phyloP scores from a whole-genome alignment of 2,329 filamentous ascomycete genomes.

The Aspergillus carbonarius region DNA sequence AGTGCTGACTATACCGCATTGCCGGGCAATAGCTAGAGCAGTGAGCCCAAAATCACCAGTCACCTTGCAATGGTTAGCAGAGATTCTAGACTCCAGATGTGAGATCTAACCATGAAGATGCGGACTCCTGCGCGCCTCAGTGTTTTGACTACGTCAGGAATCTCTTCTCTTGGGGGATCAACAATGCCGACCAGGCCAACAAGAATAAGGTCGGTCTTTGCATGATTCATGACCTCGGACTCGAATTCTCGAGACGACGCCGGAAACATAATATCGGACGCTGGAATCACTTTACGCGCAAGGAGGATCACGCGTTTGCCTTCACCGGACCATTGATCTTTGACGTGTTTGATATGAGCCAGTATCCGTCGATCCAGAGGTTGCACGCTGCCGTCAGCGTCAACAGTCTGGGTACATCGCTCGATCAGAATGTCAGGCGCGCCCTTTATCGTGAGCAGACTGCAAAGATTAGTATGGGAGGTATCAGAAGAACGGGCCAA shows the following conservation, averaged over 20 bases:
- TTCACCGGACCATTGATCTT: conserved; percentile 67
- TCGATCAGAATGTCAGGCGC: conserved; percentile 71
- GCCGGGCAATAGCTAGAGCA: conserved; percentile 68
- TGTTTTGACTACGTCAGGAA: conserved; percentile 59
- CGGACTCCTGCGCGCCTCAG: conserved; percentile 68
- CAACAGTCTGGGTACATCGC: conserved; percentile 60
- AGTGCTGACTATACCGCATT: conserved; percentile 67
- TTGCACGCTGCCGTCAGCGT: conserved; percentile 54
- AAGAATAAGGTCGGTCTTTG: conserved; percentile 51
- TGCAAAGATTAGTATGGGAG: conserved; percentile 20
- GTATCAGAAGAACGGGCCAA: no score
- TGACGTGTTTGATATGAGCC: conserved; percentile 56
- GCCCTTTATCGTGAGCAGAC: conserved; percentile 72
- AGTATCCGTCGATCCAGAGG: conserved; percentile 50
- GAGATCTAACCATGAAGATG: conserved; percentile 66
- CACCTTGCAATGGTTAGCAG: conserved; percentile 43
- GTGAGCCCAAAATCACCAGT: conserved; percentile 77
- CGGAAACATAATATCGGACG: conserved; percentile 38
- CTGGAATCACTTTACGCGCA: conserved; percentile 58
- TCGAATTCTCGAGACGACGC: conserved; percentile 55
- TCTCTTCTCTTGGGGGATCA: conserved; percentile 61
- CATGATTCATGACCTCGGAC: conserved; percentile 56
- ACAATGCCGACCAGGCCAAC: conserved; percentile 60
- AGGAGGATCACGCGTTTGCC: conserved; percentile 68
- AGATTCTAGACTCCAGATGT: background rate